Evolutionary conservation across 768 basidiomycete species (phyloP).

Genomic region (Pulveroboletus sp.): DNA sequence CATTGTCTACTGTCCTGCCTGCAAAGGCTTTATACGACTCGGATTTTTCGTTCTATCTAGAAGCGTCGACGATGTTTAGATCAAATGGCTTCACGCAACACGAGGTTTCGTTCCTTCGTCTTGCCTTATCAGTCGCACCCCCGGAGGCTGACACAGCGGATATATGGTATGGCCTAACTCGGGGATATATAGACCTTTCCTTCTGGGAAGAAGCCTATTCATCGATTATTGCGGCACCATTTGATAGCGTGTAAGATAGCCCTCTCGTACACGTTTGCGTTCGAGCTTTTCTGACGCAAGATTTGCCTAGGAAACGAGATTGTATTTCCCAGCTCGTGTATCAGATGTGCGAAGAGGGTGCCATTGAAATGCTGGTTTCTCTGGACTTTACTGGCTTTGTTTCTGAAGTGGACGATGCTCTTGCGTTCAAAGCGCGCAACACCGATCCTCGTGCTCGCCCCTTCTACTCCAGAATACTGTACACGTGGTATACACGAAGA

Average conservation of each 20-base stretch:
- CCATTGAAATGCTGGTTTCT: conserved; percentile 69
- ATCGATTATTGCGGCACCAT: conserved; percentile 67
- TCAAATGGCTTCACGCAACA: conserved; percentile 47
- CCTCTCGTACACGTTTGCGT: conserved; percentile 3
- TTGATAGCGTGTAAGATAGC: conserved; percentile 68
- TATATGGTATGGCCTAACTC: conserved; percentile 78
- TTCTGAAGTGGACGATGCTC: conserved; percentile 80
- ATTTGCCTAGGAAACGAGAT: conserved; percentile 63
- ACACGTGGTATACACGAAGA: conserved; percentile 84
- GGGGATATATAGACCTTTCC: conserved; percentile 66
- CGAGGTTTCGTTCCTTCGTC: conserved; percentile 70
- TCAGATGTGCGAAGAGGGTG: conserved; percentile 88
- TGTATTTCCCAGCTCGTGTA: conserved; percentile 79
- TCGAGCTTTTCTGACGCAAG: conserved; percentile 4
- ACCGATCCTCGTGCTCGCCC: conserved; percentile 83
- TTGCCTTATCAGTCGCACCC: conserved; percentile 71
- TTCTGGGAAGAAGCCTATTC: conserved; percentile 87
- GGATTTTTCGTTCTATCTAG: conserved; percentile 71
- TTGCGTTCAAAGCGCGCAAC: conserved; percentile 92
- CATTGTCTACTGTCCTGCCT: conserved; percentile 59
- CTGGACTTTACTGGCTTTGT: conserved; percentile 83
- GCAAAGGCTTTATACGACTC: conserved; percentile 51
- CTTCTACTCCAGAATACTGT: conserved; percentile 86
- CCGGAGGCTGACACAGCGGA: conserved; percentile 50
- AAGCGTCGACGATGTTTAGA: conserved; percentile 73